These are phyloP conservation scores for Henckelia pumila DNA, from an alignment of 257 asterid species.

Conservation along the genomic window DNA sequence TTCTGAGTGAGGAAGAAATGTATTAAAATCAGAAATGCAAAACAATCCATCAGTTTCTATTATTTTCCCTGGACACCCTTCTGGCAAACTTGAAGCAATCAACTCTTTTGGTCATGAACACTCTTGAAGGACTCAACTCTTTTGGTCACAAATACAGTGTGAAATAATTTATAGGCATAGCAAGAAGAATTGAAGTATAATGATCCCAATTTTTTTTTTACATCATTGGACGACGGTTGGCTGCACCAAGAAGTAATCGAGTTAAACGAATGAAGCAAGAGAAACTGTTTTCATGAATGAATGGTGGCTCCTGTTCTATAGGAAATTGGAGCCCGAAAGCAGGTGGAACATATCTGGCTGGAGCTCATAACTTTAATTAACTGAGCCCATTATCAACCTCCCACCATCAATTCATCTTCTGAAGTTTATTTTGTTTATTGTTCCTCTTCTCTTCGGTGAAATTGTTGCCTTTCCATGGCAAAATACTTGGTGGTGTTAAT, in stretches of 20 bases:
- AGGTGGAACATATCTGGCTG: not conserved
- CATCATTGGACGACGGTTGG: not conserved
- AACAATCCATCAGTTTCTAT: not conserved
- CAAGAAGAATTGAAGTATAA: not conserved
- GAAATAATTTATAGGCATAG: conserved; percentile 5
- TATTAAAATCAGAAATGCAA: not conserved
- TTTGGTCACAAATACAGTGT: conserved; percentile 3
- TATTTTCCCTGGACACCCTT: not conserved
- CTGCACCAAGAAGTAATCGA: not conserved
- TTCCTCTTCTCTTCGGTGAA: not conserved
- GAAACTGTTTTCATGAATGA: conserved; percentile 3
- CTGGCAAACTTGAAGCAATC: not conserved
- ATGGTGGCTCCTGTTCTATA: not conserved
- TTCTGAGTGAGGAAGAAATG: not conserved
- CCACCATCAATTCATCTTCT: conserved; percentile 12
- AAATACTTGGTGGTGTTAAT: conserved; percentile 13
- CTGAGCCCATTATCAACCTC: not conserved
- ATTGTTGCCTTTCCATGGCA: conserved; percentile 17
- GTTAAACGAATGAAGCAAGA: conserved; percentile 1
- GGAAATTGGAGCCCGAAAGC: conserved; percentile 13
- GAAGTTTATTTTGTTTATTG: conserved; percentile 11
- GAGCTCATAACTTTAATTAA: not conserved
- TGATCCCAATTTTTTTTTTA: conserved; percentile 1
- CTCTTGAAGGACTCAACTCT: not conserved
- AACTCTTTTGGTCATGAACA: not conserved